Evolutionary conservation across 148 eudicot genomes (phyloP).

Genomic region (Chenopodium album): DNA sequence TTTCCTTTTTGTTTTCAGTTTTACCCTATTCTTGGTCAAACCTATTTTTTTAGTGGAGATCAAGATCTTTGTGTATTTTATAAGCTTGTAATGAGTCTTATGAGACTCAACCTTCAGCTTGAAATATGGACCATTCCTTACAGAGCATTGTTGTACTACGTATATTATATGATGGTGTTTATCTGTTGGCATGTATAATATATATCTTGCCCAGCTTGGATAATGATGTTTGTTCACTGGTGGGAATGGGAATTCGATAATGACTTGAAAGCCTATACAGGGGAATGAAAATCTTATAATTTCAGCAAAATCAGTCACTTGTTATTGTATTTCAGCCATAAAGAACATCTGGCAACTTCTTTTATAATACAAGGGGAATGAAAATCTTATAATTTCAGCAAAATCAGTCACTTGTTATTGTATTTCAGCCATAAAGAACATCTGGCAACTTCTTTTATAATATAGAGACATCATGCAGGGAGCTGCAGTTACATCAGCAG

Average conservation of each 20-base stretch:
- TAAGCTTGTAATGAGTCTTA: neutral
- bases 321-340: neutral
- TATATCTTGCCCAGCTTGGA: neutral
- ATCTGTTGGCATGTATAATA: neutral
- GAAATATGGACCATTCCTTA: neutral
- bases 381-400: neutral
- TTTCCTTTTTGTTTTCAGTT: neutral
- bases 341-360: neutral
- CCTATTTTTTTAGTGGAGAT: neutral
- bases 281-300: neutral
- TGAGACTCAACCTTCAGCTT: neutral
- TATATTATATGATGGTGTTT: neutral
- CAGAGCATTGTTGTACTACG: neutral
- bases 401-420: neutral
- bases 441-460: conserved; percentile 3
- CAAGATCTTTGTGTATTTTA: neutral
- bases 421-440: neutral
- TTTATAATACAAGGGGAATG: neutral
- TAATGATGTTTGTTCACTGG: neutral
- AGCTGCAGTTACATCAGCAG: conserved; percentile 75
- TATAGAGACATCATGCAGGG: conserved; percentile 52
- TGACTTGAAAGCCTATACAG: neutral
- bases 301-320: conserved; percentile 2
- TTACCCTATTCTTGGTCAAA: neutral
- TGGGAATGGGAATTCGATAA: neutral